Evolutionary conservation across 331 rosid genomes (phyloP), one percentile per base, ranked within the genome.

Genomic region (Acacia concinna): DNA sequence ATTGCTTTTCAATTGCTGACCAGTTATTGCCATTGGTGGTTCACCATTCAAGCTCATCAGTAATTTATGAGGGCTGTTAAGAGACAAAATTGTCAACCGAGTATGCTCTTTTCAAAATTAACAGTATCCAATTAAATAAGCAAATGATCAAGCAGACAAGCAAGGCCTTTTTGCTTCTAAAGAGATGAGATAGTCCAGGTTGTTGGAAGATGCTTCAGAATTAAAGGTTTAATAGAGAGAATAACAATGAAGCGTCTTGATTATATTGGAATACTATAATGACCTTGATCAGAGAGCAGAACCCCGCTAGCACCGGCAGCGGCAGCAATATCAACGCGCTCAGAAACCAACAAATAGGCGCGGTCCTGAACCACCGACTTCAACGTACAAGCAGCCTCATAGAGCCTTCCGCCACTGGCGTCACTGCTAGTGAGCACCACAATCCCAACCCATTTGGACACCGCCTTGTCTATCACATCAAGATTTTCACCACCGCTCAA

Each of bases 211-310:
- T 20, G 31, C 17, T 20, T 75, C 34, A 23, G 84, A 76, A 3
- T 51, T 74, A 74, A 81, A 74, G 47, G 41, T 56, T 67, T 38
- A 6, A 40, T 27, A 66, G 62, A 74, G 25, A 57, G 8, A 46
- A 57, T 38, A 17, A 4, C 31, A 74, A 30, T 23, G 78, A 38
- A 74, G 78, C 32, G 21, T n/a, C 30, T 31, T 23, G 21, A 73
- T 52, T 28, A 15, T 71, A 18, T 46, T 28, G 14, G 52, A 51
- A n/a, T 18, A 69, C 18, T 6, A 40, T 13, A 64, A 27, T 11
- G 15, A 91, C 99, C 99, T 93, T 91, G 91, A 70, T 95, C 98
- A 57, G 99, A 93, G 77, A 93, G 99, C 40, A 95, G 44, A 79
- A 93, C 97, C 21, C 98, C 98, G 47, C 85, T 81, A 28, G 96